Evolutionary conservation across 768 basidiomycete species (phyloP).

Genomic region (Sarcodon sp.): DNA sequence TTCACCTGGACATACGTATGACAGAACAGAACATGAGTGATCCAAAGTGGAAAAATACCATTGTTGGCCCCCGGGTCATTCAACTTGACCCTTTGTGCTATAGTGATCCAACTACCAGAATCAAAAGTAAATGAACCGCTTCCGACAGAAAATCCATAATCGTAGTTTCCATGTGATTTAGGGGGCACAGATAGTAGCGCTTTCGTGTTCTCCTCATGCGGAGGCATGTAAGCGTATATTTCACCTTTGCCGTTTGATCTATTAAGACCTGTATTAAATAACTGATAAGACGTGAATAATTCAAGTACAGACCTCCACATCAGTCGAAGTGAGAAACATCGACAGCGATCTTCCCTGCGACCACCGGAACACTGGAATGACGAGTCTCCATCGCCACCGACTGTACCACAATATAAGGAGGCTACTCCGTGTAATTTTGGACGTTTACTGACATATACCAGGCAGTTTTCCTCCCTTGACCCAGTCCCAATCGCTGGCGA

Average conservation of each 20-base stretch:
- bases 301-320: slow-evolving; percentile 54
- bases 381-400: slow-evolving; percentile 40
- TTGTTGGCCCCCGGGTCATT: slow-evolving; percentile 48
- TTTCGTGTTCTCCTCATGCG: slow-evolving; percentile 27
- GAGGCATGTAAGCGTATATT: slow-evolving; percentile 58
- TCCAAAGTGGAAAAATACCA: slow-evolving; percentile 25
- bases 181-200: slow-evolving; percentile 36
- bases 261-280: not conserved
- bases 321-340: slow-evolving; percentile 55
- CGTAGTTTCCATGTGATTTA: slow-evolving; percentile 32
- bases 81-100: slow-evolving; percentile 58
- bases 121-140: slow-evolving; percentile 47
- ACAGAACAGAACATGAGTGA: not conserved
- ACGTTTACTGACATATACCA: slow-evolving; percentile 45
- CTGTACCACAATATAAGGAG: slow-evolving; percentile 14
- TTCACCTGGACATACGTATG: slow-evolving; percentile 30
- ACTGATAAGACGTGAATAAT: not conserved
- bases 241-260: slow-evolving; percentile 35
- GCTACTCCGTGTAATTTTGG: not conserved
- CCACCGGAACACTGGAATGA: slow-evolving; percentile 64
- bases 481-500: slow-evolving; percentile 52
- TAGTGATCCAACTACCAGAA: slow-evolving; percentile 39
- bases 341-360: slow-evolving; percentile 43
- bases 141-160: slow-evolving; percentile 58
- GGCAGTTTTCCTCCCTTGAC: slow-evolving; percentile 70